Percentiles rank a stretch among this genome's conserved stretches.
These are phyloP conservation scores for Annulohypoxylon bovei DNA, from an alignment of 495 filamentous ascomycete genomes.

Conservation along the genomic window DNA sequence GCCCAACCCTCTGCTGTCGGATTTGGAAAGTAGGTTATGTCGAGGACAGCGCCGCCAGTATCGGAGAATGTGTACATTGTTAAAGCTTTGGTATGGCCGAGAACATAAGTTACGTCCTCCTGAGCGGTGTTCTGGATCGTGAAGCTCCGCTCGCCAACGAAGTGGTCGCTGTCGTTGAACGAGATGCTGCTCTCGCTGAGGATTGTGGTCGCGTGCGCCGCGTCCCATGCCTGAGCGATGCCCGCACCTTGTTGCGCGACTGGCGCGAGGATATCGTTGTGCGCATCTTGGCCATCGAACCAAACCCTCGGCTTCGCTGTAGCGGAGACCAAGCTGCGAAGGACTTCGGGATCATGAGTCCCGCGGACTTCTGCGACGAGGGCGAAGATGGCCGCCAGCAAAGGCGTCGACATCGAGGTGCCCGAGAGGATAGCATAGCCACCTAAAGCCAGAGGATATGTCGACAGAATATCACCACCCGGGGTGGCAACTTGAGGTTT, in stretches of 20 bases:
- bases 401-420: neutral
- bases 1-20: neutral
- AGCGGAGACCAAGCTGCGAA: neutral
- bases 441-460: constrained; percentile 53
- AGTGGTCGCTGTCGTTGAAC: constrained; percentile 57
- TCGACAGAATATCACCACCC: constrained; percentile 64
- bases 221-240: neutral
- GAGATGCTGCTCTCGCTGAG: constrained; percentile 50
- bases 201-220: constrained; percentile 33
- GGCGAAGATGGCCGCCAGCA: neutral
- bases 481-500: constrained; percentile 61
- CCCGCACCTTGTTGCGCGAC: neutral
- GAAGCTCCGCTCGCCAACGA: constrained; percentile 44
- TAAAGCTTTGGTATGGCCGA: neutral
- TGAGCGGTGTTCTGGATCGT: constrained; percentile 49
- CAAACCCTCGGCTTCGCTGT: neutral
- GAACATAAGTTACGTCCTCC: neutral
- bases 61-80: neutral
- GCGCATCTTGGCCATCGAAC: neutral
- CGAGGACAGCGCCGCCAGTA: neutral
- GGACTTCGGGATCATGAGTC: neutral
- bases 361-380: neutral
- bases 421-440: neutral
- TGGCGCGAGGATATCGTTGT: constrained; percentile 1
- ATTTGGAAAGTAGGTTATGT: neutral